A percentile compares a stretch with the other conserved stretches of the same genome.
Conservation (phyloP, 2,329 filamentous ascomycete species). For the Paecilomyces sp. region DNA sequence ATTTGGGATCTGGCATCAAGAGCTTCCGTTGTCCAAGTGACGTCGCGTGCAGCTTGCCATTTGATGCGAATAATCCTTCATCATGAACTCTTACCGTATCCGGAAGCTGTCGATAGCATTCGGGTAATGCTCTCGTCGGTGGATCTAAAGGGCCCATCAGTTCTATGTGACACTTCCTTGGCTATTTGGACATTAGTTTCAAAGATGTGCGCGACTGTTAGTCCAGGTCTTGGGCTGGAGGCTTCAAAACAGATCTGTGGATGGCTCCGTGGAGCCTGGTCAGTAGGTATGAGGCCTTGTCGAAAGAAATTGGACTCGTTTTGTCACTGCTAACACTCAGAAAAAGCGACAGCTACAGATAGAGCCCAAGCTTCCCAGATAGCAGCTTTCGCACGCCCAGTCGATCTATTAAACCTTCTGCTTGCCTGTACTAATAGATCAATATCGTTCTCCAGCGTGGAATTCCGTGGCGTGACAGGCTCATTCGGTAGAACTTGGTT, state of each 20-base stretch:
- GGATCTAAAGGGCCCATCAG: conserved; percentile 72
- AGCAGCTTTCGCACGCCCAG: conserved; percentile 56
- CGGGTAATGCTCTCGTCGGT: conserved; percentile 67
- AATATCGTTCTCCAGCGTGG: conserved; percentile 15
- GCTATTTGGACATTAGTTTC: conserved; percentile 65
- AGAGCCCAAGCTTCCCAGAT: conserved; percentile 58
- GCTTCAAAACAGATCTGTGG: conserved; percentile 66
- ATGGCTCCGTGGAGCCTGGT: conserved; percentile 81
- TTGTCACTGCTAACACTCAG: neutral
- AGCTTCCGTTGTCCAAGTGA: conserved; percentile 60
- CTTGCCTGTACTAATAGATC: conserved; percentile 58
- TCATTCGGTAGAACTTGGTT: conserved; percentile 33
- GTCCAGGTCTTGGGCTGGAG: conserved; percentile 60
- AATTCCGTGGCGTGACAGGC: conserved; percentile 19
- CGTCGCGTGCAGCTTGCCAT: conserved; percentile 70
- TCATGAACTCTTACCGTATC: conserved; percentile 58
- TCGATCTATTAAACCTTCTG: conserved; percentile 63
- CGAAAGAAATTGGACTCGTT: neutral
- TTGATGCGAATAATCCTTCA: conserved; percentile 63
- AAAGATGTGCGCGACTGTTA: conserved; percentile 57
- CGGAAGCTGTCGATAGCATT: conserved; percentile 60
- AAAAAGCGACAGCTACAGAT: conserved; percentile 52
- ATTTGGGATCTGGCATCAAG: conserved; percentile 69
- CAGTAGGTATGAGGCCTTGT: conserved; percentile 53
- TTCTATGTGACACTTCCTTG: conserved; percentile 72